A percentile compares a stretch with the other conserved stretches of the same genome.
Evolutionary conservation across 331 rosid species (phyloP).

Genomic region (Cucumis variabilis): DNA sequence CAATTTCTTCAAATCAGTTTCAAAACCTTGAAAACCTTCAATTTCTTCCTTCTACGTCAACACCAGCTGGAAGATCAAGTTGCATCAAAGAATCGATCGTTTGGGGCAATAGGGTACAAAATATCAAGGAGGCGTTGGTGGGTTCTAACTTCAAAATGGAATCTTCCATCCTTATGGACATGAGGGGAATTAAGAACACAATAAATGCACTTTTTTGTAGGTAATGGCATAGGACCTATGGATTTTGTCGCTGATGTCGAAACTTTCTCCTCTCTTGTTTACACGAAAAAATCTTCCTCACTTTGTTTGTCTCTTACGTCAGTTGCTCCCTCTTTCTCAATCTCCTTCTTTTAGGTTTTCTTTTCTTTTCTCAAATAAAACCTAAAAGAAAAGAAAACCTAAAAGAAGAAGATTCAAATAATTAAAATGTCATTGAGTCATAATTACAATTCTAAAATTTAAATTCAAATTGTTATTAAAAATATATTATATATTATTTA

Average conservation of each 20-base stretch:
- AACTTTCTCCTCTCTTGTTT: constrained; percentile 60
- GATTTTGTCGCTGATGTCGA: constrained; percentile 54
- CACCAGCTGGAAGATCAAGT: constrained; percentile 98
- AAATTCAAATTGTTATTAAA: no score
- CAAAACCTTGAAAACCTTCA: no score
- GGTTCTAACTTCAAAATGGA: constrained; percentile 92
- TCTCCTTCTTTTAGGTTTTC: no score
- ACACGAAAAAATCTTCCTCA: constrained; percentile 51
- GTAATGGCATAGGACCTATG: constrained; percentile 99
- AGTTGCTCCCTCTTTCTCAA: no score
- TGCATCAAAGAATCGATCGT: constrained; percentile 96
- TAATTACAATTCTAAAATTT: no score
- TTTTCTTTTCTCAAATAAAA: no score
- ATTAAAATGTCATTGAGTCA: no score
- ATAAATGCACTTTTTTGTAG: constrained; percentile 83
- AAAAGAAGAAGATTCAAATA: no score
- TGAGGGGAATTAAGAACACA: constrained; percentile 95
- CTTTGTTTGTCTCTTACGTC: no score
- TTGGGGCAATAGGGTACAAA: constrained; percentile 90
- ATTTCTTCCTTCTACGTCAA: constrained; percentile 75
- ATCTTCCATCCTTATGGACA: constrained; percentile 92
- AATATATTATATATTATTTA: no score
- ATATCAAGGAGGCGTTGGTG: constrained; percentile 97
- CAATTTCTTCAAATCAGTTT: no score
- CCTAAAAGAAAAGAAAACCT: no score